phyloP scores from a whole-genome alignment of 2,329 filamentous ascomycete genomes.

The Cyanodermella asteris region DNA sequence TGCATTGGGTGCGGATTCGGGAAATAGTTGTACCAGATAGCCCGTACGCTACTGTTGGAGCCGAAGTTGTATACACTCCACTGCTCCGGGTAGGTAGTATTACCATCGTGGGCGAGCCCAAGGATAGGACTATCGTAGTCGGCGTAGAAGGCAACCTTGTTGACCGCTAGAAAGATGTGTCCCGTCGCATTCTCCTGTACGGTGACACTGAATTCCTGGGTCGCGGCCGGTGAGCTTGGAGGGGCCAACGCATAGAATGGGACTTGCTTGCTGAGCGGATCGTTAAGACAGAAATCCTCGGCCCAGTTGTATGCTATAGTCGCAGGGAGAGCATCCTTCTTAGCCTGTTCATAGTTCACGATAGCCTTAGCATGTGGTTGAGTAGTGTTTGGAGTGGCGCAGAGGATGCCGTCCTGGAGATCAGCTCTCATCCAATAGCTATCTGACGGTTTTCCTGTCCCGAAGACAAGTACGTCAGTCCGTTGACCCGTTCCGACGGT shows the following conservation, averaged over 20 bases:
- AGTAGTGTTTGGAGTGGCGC: slow-evolving; percentile 6
- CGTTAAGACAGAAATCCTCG: no score
- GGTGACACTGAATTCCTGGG: slow-evolving; percentile 24
- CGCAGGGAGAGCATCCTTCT: slow-evolving; percentile 6
- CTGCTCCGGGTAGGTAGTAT: slow-evolving; percentile 11
- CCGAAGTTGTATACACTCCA: slow-evolving; percentile 19
- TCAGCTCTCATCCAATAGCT: slow-evolving; percentile 27
- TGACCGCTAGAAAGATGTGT: slow-evolving; percentile 10
- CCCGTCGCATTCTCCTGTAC: slow-evolving; percentile 9
- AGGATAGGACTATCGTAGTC: slow-evolving; percentile 21
- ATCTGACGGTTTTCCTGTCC: slow-evolving; percentile 10
- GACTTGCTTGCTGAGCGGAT: slow-evolving; percentile 28
- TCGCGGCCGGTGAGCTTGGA: slow-evolving; percentile 11
- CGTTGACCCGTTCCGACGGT: slow-evolving; percentile 7
- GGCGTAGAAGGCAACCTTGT: slow-evolving; percentile 10
- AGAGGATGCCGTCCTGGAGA: slow-evolving; percentile 21
- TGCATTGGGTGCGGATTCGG: slow-evolving; percentile 24
- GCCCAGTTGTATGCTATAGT: no score
- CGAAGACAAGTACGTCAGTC: slow-evolving; percentile 11
- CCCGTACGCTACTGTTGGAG: slow-evolving; percentile 15
- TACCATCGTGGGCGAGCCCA: slow-evolving; percentile 14
- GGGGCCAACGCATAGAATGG: slow-evolving; percentile 29
- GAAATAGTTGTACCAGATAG: slow-evolving; percentile 15
- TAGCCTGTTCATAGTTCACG: slow-evolving; percentile 10
- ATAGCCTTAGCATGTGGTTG: slow-evolving; percentile 10